A percentile compares a stretch with the other conserved stretches of the same genome.
Evolutionary conservation across 768 basidiomycete species (phyloP).

Genomic region (Lactarius deliciosus): DNA sequence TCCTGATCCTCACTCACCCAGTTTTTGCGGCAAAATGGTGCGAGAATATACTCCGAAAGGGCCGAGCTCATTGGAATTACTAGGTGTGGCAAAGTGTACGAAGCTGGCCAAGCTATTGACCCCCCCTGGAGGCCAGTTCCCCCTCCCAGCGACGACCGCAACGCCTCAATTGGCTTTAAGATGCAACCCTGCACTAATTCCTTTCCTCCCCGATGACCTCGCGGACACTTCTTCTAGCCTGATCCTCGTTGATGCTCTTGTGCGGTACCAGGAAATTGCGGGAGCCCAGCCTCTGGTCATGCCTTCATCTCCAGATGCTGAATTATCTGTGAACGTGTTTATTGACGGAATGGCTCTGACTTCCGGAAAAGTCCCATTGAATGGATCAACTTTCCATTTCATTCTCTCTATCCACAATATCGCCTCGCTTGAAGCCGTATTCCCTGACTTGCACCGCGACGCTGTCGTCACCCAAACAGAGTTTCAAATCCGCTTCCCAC

Average conservation of each 20-base stretch:
- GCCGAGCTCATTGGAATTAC: neutral
- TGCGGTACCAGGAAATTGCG: slow-evolving; percentile 39
- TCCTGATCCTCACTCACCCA: neutral
- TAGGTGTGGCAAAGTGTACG: slow-evolving; percentile 54
- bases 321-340: slow-evolving; percentile 37
- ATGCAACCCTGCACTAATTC: slow-evolving; percentile 47
- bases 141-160: slow-evolving; percentile 37
- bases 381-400: slow-evolving; percentile 40
- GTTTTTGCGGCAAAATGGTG: slow-evolving; percentile 9
- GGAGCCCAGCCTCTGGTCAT: slow-evolving; percentile 38
- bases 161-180: slow-evolving; percentile 46
- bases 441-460: slow-evolving; percentile 40
- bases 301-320: slow-evolving; percentile 19
- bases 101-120: slow-evolving; percentile 41
- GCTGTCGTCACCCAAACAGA: slow-evolving; percentile 30
- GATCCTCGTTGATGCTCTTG: slow-evolving; percentile 42
- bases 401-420: slow-evolving; percentile 36
- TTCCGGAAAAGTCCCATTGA: slow-evolving; percentile 39
- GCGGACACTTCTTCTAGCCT: slow-evolving; percentile 23
- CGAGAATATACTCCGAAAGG: neutral
- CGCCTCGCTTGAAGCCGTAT: slow-evolving; percentile 36
- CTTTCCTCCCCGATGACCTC: slow-evolving; percentile 47
- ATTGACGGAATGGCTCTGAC: slow-evolving; percentile 32
- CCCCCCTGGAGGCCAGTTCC: slow-evolving; percentile 50
- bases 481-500: slow-evolving; percentile 36